Evolutionary conservation across 345 rosid species (phyloP), one percentile per base, ranked within the genome.

Genomic region (Salix brachista): DNA sequence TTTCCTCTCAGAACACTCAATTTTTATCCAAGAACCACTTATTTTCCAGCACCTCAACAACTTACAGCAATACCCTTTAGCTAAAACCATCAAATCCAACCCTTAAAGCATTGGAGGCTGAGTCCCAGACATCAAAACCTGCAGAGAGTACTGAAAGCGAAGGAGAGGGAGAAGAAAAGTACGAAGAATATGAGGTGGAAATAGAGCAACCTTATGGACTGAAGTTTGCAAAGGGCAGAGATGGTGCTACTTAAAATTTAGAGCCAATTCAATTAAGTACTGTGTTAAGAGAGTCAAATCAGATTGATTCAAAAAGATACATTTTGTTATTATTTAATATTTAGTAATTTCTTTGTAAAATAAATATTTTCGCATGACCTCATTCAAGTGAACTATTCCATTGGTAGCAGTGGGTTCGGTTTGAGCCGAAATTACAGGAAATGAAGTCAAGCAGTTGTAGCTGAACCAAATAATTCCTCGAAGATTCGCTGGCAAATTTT

Each of bases 111-210:
- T 91, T 97, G 1, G 94, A 90, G 66, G 80, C 87, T 0, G 92
- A 88, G 76, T 69, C 97, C 7, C 82, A 70, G 70, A 60, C 90
- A 28, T 79, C 90, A 0, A 81, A 88, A 25, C 44, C 87, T 56
- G 62, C 48, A 16, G 84, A 81, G n/a, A 74, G 67, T 71, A 88
- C 77, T 21, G 91, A 44, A 77, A 21, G 26, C n/a, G 86, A 80
- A 61, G 89, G 25, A 60, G 88, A 56, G 62, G 88, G n/a, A 48
- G 71, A 83, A 71, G 83, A 86, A 34, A 74, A 78, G 88, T 86
- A 83, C 67, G 97, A 91, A 79, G 91, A 86, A 82, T 96, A 93
- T 77, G 98, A 93, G 86, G 86, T 96, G 30, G 99, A 93, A 79
- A 78, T 96, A 8, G 91, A 68, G 80, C 94, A 93, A 85, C 97